These are phyloP conservation scores for Glomus cerebriforme DNA, from an alignment of 192 early-diverging fungal species.

Conservation along the genomic window DNA sequence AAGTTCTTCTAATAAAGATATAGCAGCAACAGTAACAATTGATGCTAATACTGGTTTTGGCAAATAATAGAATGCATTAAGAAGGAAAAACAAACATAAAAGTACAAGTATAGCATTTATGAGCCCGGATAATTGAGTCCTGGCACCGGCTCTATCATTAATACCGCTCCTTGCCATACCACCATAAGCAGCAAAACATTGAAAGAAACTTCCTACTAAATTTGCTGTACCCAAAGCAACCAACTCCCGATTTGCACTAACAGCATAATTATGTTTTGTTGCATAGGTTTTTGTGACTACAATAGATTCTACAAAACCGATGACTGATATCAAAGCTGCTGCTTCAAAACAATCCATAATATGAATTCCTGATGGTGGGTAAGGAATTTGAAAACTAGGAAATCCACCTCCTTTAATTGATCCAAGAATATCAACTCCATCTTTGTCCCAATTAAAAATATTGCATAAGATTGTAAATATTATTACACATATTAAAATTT, in stretches of 20 bases:
- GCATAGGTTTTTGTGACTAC: conserved; percentile 93
- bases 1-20: conserved; percentile 74
- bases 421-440: conserved; percentile 82
- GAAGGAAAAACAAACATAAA: conserved; percentile 76
- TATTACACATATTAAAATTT: conserved; percentile 88
- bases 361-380: conserved; percentile 56
- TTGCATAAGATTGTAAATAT: conserved; percentile 66
- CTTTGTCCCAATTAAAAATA: conserved; percentile 66
- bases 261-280: conserved; percentile 85
- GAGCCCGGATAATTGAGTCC: conserved; percentile 86
- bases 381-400: conserved; percentile 62
- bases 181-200: conserved; percentile 79
- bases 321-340: conserved; percentile 87
- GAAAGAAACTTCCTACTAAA: conserved; percentile 77
- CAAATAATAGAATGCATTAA: conserved; percentile 83
- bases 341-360: conserved; percentile 77
- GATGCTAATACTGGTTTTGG: conserved; percentile 80
- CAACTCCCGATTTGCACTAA: conserved; percentile 94
- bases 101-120: conserved; percentile 77
- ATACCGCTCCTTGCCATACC: conserved; percentile 91
- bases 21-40: conserved; percentile 83
- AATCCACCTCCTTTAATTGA: conserved; percentile 66
- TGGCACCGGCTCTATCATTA: conserved; percentile 90
- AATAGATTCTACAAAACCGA: conserved; percentile 98
- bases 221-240: conserved; percentile 95